These are phyloP conservation scores for Sporothrix mexicana DNA, from an alignment of 2,329 filamentous ascomycete genomes.

Conservation along the genomic window DNA sequence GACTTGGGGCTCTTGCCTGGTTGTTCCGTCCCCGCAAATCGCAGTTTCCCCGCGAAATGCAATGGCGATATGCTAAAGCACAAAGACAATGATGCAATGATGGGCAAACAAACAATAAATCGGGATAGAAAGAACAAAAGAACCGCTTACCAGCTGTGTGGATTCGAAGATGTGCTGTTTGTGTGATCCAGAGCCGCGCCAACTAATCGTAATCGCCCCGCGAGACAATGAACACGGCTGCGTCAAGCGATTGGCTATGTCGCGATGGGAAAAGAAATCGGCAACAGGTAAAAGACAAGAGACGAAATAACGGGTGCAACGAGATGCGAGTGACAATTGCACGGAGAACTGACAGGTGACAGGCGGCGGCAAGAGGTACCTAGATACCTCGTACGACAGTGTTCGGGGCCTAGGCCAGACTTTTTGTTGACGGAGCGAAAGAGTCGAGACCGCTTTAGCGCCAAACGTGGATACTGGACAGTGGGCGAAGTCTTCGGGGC, in stretches of 20 bases:
- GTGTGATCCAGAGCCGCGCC: not conserved
- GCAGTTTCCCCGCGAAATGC: not conserved
- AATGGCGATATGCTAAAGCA: not conserved
- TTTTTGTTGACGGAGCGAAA: not conserved
- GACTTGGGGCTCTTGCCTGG: not conserved
- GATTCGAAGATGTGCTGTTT: not conserved
- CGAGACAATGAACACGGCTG: not conserved
- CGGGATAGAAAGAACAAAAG: not conserved
- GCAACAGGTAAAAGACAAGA: not conserved
- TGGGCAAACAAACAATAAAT: not conserved
- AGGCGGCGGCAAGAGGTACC: not conserved
- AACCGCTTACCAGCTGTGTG: conserved; percentile 8
- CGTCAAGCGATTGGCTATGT: not conserved
- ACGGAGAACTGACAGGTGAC: not conserved
- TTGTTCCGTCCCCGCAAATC: not conserved
- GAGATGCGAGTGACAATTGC: not conserved
- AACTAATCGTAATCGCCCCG: not conserved
- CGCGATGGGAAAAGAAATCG: conserved; percentile 1
- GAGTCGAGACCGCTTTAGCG: conserved; percentile 26
- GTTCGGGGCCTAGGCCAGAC: not conserved
- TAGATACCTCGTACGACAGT: not conserved
- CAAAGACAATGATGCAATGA: not conserved
- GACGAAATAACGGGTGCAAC: not conserved
- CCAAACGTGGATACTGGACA: conserved; percentile 21
- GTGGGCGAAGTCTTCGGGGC: not conserved